Conservation (phyloP, 2,329 filamentous ascomycete genomes). For the Trichoderma sp. region DNA sequence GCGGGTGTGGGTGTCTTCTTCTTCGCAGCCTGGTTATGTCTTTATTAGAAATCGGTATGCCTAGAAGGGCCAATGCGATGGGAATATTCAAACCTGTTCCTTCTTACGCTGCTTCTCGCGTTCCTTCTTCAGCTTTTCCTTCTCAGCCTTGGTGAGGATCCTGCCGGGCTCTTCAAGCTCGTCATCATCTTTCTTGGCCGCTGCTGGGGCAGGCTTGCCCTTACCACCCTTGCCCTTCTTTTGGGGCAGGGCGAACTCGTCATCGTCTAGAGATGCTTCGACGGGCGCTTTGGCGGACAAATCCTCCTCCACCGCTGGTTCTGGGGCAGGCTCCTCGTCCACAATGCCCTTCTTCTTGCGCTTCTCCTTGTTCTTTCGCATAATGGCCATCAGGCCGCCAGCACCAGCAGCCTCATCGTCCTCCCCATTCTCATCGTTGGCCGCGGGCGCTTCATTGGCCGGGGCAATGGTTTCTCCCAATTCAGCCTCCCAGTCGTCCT, state of each 20-base stretch:
- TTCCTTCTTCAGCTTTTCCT: conserved; percentile 98
- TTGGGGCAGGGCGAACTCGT: conserved; percentile 82
- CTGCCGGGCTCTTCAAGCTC: conserved; percentile 60
- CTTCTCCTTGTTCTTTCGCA: conserved; percentile 82
- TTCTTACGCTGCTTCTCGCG: conserved; percentile 98
- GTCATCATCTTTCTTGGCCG: conserved; percentile 51
- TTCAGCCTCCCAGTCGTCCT: conserved; percentile 94
- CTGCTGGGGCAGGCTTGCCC: conserved; percentile 42
- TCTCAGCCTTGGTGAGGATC: conserved; percentile 95
- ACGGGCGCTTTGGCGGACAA: conserved; percentile 69
- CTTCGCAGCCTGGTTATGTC: conserved; percentile 66
- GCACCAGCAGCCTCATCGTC: conserved; percentile 58
- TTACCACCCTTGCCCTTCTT: conserved; percentile 69
- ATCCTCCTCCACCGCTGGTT: conserved; percentile 43
- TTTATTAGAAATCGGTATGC: conserved; percentile 27
- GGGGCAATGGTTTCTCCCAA: conserved; percentile 78
- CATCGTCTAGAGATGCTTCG: conserved; percentile 83
- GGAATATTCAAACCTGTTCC: conserved; percentile 70
- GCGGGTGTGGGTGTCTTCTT: conserved; percentile 65
- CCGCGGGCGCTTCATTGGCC: conserved; percentile 54
- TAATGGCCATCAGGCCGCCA: conserved; percentile 75
- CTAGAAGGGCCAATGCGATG: background rate
- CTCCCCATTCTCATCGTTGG: conserved; percentile 52
- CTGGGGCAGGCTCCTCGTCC: conserved; percentile 63
- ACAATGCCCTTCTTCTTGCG: conserved; percentile 88